Base-by-base conservation (phyloP, 352 stramenopile species). In the Pythium vanterpoolii region DNA sequence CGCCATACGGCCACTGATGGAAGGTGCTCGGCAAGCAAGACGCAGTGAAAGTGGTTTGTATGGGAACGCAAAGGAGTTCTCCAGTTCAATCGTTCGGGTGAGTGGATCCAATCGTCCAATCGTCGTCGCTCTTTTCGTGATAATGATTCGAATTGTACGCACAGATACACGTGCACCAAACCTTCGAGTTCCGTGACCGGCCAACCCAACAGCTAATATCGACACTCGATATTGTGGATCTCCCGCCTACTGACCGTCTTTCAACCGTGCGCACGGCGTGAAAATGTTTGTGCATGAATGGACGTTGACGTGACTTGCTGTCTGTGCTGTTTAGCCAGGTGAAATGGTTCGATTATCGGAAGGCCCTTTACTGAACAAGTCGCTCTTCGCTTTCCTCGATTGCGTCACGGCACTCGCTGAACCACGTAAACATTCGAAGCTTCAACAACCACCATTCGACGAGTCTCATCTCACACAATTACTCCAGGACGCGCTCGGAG, bases 321-420 rank as follows among this genome's bases (percentile, higher is more conserved):
- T 3, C 21, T 53, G 5, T 40, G 24, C 7, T 11, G 9, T 18
- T 7, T 18, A 83, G 71, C 43, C 69, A 42, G 64, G 55, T 42
- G 30, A 46, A 13, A 57, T 60, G 3, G 65, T 80, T 31, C 72
- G 77, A 24, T 54, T 87, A 5, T 71, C 72, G 0, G 77, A 88
- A 50, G 71, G 72, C 5, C 73, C 77, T n/a, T 34, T 86, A 26
- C 59, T 83, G 3, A 86, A 84, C 56, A 87, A 86, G 46, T 71
- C 80, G 16, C 34, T 88, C 26, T 79, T 76, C 14, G 66, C 76
- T 9, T 39, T 87, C 5, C 60, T 69, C 6, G 60, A 76, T n/a
- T 78, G 81, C 9, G 23, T 83, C 3, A 48, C 74, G 18, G 57
- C n/a, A 31, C 8, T 65, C 1, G 24, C 27, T n/a, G 49, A 68